These are phyloP conservation scores for Sphaerobolus stellatus DNA, from an alignment of 1,284 basidiomycete genomes.

Conservation along the genomic window DNA sequence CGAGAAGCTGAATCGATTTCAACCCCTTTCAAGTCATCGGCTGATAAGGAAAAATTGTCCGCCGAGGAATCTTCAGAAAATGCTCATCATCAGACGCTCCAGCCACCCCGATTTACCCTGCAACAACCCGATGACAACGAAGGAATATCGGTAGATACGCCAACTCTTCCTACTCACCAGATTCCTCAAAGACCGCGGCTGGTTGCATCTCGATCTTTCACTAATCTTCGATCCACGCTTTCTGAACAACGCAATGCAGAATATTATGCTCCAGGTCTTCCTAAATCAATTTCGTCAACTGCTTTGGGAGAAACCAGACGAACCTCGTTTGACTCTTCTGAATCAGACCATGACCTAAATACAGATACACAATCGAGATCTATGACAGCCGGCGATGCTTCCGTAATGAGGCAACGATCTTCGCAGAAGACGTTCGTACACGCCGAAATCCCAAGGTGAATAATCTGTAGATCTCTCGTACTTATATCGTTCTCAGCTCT, in stretches of 20 bases:
- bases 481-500: slow-evolving; percentile 9
- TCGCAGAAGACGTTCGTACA: slow-evolving; percentile 83
- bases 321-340: slow-evolving; percentile 11
- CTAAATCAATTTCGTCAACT: slow-evolving; percentile 30
- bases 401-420: slow-evolving; percentile 75
- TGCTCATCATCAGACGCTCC: not conserved
- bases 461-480: slow-evolving; percentile 12
- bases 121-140: not conserved
- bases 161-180: not conserved
- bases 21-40: slow-evolving; percentile 9
- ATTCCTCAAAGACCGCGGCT: slow-evolving; percentile 43
- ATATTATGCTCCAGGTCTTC: slow-evolving; percentile 26
- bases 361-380: too few species aligned
- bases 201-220: slow-evolving; percentile 66
- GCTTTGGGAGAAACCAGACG: slow-evolving; percentile 15
- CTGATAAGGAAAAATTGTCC: not conserved
- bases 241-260: slow-evolving; percentile 32
- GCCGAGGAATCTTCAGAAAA: too few species aligned
- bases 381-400: slow-evolving; percentile 66
- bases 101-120: slow-evolving; percentile 1
- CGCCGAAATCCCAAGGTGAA: slow-evolving; percentile 69
- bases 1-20: slow-evolving; percentile 31
- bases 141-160: not conserved
- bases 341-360: slow-evolving; percentile 16
- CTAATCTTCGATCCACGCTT: slow-evolving; percentile 56